Evolutionary conservation across 257 asterid genomes (phyloP).

Genomic region (Linaria vulgaris): DNA sequence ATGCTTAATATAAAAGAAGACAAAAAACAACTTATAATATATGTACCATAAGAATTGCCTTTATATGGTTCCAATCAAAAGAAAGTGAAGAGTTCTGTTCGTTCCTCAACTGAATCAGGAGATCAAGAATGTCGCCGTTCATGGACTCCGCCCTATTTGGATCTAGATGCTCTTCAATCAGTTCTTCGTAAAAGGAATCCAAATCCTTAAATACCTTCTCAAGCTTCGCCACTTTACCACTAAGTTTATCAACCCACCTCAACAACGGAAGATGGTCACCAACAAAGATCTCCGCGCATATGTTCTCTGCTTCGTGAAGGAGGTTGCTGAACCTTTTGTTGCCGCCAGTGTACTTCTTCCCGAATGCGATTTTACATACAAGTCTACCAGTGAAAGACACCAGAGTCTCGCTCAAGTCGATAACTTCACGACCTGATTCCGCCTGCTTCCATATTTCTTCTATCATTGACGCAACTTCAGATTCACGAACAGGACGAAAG

Average conservation of each 20-base stretch:
- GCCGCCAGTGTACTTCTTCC: conserved; percentile 20
- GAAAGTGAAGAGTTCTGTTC: conserved; percentile 24
- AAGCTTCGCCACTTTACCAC: conserved; percentile 22
- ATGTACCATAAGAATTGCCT: too few relatives aligned
- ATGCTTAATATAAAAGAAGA: too few relatives aligned
- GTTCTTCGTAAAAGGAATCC: conserved; percentile 29
- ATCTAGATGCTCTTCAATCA: conserved; percentile 39
- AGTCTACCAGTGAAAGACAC: not conserved
- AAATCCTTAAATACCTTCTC: conserved; percentile 22
- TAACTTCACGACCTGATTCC: not conserved
- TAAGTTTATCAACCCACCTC: conserved; percentile 32
- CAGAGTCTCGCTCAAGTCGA: conserved; percentile 22
- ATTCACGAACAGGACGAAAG: conserved; percentile 15
- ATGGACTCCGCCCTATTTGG: not conserved
- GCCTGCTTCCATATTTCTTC: conserved; percentile 10
- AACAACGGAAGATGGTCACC: conserved; percentile 31
- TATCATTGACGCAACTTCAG: conserved; percentile 23
- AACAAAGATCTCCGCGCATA: conserved; percentile 22
- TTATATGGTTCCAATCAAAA: too few relatives aligned
- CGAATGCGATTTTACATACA: conserved; percentile 22
- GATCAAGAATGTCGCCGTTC: conserved; percentile 35
- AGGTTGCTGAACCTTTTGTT: conserved; percentile 21
- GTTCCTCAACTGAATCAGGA: conserved; percentile 33
- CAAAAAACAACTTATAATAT: not conserved
- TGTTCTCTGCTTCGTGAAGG: conserved; percentile 8